Evolutionary conservation across 352 stramenopile species (phyloP), one percentile per base, ranked within the genome.

Genomic region (Pythium rhizo-oryzae): DNA sequence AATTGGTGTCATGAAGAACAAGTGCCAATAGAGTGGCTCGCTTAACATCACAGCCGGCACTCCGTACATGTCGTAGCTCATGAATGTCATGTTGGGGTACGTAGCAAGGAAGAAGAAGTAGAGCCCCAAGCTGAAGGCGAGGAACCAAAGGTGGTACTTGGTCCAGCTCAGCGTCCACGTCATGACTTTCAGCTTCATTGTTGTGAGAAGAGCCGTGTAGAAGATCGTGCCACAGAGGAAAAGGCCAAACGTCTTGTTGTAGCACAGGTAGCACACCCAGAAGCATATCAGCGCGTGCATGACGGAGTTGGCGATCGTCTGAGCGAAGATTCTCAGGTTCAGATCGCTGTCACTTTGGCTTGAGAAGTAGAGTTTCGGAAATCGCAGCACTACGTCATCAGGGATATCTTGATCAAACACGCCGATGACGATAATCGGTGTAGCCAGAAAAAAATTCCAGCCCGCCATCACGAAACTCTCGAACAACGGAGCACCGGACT

Each of bases 381-480:
- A 87, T 2, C 57, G 55, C 2, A 87, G 54, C 24, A 85, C 74
- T 8, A 89, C 59, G 1, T 80, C 61, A 18, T 82, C 79, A 1
- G 75, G 70, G 16, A 93, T 76, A 47, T 93, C 85, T 43, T 89
- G 81, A 59, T 96, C 88, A 46, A 84, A 90, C 15, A 92, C 73
- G 9, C 83, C 87, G 61, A 92, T 90, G 2, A 86, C 82, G 15
- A 92, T 79, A 67, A 99, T 98, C 11, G 97, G 96, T 15, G 98
- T 70, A 28, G 87, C 88, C 3, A 91, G 50, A 56, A 91, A 93
- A 54, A 93, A 91, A 37, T 93, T 93, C 82, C 82, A 93, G 1
- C 82, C 82, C 15, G 82, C 80, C 79, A 93, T 90, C 18, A 91
- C 79, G 64, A 93, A 93, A 69, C 78, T 89, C 67, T 97, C 87